These are phyloP conservation scores for Aspergillus hiratsukae DNA, from an alignment of 2,329 filamentous ascomycete species.

Conservation along the genomic window DNA sequence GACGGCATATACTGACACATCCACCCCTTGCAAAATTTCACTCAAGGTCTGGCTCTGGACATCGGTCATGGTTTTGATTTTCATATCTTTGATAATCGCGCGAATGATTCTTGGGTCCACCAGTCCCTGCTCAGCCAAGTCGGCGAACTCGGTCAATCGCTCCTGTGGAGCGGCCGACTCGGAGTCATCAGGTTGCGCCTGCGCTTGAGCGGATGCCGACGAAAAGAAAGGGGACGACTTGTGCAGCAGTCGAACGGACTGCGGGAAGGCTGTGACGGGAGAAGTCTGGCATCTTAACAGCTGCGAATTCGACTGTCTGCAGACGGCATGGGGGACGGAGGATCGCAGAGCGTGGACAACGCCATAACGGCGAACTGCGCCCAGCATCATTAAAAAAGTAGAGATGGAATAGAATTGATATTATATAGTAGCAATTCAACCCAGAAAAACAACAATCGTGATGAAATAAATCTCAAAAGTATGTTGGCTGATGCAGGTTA, in stretches of 20 bases:
- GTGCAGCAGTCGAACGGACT: slow-evolving; percentile 25
- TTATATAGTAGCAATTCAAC: not conserved
- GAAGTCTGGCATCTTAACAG: slow-evolving; percentile 25
- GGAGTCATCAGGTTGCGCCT: slow-evolving; percentile 16
- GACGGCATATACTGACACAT: slow-evolving; percentile 61
- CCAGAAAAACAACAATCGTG: not conserved
- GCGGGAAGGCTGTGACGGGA: slow-evolving; percentile 12
- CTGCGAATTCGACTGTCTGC: slow-evolving; percentile 25
- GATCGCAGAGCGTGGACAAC: slow-evolving; percentile 34
- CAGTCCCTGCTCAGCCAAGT: slow-evolving; percentile 34
- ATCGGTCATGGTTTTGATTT: slow-evolving; percentile 81
- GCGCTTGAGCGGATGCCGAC: slow-evolving; percentile 22
- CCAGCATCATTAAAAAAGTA: slow-evolving; percentile 30
- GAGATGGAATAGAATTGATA: not conserved
- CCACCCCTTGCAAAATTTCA: slow-evolving; percentile 70
- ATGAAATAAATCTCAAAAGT: slow-evolving; percentile 1
- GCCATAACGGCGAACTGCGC: slow-evolving; percentile 36
- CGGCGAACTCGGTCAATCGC: slow-evolving; percentile 35
- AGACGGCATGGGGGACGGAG: slow-evolving; percentile 27
- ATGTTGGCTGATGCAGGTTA: not conserved
- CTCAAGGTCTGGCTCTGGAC: slow-evolving; percentile 83
- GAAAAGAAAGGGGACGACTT: slow-evolving; percentile 24
- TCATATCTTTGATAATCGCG: slow-evolving; percentile 67
- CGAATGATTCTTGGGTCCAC: slow-evolving; percentile 63
- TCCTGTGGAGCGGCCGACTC: slow-evolving; percentile 4